A percentile compares a stretch with the other conserved stretches of the same genome.
These are phyloP conservation scores for Vigna hirtella DNA, from an alignment of 306 rosid species.

Conservation along the genomic window DNA sequence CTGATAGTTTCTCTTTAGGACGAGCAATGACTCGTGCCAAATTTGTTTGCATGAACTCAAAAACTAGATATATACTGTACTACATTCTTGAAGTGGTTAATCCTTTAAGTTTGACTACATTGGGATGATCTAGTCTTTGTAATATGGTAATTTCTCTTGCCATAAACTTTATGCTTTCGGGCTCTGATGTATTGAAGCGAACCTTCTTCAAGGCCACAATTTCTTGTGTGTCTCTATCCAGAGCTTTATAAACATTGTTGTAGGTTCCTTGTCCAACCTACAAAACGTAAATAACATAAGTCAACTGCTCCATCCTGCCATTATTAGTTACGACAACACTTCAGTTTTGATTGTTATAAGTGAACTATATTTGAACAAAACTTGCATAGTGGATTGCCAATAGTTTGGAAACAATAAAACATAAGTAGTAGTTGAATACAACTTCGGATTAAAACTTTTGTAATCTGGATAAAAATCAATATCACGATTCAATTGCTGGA, in stretches of 20 bases:
- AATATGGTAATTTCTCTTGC: conserved; percentile 85
- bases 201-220: conserved; percentile 93
- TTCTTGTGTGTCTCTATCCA: conserved; percentile 74
- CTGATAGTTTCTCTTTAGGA: conserved; percentile 63
- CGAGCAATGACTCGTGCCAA: conserved; percentile 68
- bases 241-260: conserved; percentile 94
- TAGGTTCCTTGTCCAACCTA: conserved; percentile 98
- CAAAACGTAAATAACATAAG: conserved; percentile 38
- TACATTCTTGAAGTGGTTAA: conserved; percentile 95
- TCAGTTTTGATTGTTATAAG: conserved; percentile 6
- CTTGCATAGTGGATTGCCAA: conserved; percentile 14
- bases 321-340: neutral
- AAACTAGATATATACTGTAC: conserved; percentile 84
- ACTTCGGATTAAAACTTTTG: neutral
- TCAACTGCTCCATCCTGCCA: conserved; percentile 34
- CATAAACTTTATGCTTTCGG: conserved; percentile 91
- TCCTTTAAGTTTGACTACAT: conserved; percentile 82
- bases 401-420: conserved; percentile 10
- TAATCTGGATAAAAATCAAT: conserved; percentile 33
- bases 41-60: conserved; percentile 92
- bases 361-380: conserved; percentile 5
- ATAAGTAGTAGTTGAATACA: neutral
- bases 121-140: conserved; percentile 84
- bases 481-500: conserved; percentile 23
- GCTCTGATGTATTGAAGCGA: conserved; percentile 78